Base-by-base conservation (phyloP, 176 grass and related monocot genomes). In the Echinochloa phyllopogon region DNA sequence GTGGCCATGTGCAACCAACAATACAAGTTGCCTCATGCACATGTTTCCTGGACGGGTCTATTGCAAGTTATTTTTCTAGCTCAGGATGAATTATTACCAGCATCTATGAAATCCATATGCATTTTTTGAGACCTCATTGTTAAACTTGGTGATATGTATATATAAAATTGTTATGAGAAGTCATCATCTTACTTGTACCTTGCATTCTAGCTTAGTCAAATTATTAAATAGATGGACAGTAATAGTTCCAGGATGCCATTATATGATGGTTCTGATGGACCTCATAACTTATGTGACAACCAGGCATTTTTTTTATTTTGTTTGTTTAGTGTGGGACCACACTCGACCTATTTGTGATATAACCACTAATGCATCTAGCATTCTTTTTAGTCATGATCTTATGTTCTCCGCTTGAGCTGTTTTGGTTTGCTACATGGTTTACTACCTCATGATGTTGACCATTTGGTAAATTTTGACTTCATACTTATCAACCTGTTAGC, bases 21-120 rank as follows among this genome's bases (percentile, higher is more conserved):
- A 24, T 81, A 69, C 1, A 4, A 69, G 48, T 53, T 43, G 15
- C 52, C 33, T 21, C 37, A 11, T 77, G 40, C 65, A 76, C 76
- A 60, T 58, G 75, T 84, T 66, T 65, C 18, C 33, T 29, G 16
- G 20, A 86, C 57, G 80, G 20, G 23, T 73, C 48, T 27, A 33
- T 55, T 79, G 40, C 15, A 37, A 66, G 53, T 27, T 53, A 45
- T 42, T 77, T 8, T 61, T 43, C 41, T 75, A 67, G 49, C 24
- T 37, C 44, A 81, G 11, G 49, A 87, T 55, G 24, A 73, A 43
- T 65, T 39, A 16, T 64, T 40, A 55, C n/a, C 4, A 21, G n/a
- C 33, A 50, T 62, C 38, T 44, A 25, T 69, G 83, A 24, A 44
- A 63, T 71, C 61, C 50, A 71, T 69, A 43, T 21, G 44, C 58